Conservation (phyloP, 1,284 basidiomycete genomes). For the Moesziomyces antarcticus region DNA sequence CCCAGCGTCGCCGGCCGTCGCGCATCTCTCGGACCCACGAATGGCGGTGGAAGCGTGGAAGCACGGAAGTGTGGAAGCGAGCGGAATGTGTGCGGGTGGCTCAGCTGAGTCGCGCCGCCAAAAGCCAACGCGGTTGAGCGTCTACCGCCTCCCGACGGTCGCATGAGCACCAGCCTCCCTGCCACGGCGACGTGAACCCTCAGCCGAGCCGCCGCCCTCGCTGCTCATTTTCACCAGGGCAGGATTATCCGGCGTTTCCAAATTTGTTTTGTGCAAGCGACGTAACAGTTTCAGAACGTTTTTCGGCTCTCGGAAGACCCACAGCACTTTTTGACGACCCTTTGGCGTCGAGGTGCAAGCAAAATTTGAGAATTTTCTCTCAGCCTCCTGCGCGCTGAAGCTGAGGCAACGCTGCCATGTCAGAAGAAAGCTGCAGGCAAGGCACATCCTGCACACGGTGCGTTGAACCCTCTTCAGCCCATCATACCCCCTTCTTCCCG, state of each 20-base stretch:
- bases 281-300: too few species aligned
- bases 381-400: neutral
- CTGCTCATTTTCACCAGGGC: too few species aligned
- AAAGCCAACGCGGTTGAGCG: too few species aligned
- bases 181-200: too few species aligned
- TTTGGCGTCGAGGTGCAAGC: neutral
- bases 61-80: neutral
- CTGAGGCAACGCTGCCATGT: neutral
- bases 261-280: neutral
- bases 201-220: too few species aligned
- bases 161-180: too few species aligned
- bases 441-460: neutral
- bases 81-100: neutral
- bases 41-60: neutral
- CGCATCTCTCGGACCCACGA: too few species aligned
- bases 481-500: neutral
- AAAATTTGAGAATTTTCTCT: conserved; percentile 3
- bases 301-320: conserved; percentile 2
- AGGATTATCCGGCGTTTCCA: neutral
- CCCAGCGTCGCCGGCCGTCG: too few species aligned
- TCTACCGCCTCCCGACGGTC: too few species aligned
- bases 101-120: too few species aligned
- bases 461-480: neutral
- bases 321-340: neutral
- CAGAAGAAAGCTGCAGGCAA: conserved; percentile 1